Evolutionary conservation across 805 yeast species (phyloP).

Genomic region (Priceomyces haplophilus): DNA sequence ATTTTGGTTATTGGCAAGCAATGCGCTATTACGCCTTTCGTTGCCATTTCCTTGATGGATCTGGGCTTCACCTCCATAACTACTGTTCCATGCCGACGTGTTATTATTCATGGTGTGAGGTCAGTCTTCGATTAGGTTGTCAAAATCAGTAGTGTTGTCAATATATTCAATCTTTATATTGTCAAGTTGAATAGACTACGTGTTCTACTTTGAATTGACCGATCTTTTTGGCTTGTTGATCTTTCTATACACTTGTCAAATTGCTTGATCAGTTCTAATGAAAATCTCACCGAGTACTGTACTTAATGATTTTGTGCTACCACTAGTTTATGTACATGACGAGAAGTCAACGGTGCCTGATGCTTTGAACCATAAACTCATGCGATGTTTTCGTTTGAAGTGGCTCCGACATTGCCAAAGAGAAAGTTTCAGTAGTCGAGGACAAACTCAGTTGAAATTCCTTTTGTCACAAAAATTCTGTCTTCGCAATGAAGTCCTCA

Average conservation of each 20-base stretch:
- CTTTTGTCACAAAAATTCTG: too few species aligned
- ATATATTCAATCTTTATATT: background rate
- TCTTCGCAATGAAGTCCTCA: too few species aligned
- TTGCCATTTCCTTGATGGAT: background rate
- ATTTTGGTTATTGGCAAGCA: background rate
- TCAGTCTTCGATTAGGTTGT: background rate
- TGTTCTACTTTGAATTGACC: background rate
- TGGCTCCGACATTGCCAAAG: too few species aligned
- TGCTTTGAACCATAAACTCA: too few species aligned
- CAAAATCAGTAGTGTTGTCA: background rate
- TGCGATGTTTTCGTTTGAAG: too few species aligned
- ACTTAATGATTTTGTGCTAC: background rate
- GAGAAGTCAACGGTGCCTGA: too few species aligned
- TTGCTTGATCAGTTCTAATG: background rate
- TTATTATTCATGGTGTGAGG: conserved; percentile 1
- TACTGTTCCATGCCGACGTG: background rate
- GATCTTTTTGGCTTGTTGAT: background rate
- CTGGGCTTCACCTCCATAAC: background rate
- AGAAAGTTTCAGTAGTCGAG: too few species aligned
- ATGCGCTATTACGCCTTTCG: conserved; percentile 6
- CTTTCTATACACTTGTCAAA: background rate
- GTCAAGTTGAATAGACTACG: background rate
- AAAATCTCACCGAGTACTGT: background rate
- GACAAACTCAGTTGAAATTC: too few species aligned
- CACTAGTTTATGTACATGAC: too few species aligned